Base-by-base conservation (phyloP, 768 basidiomycete genomes). In the Phaeolepiota aurea region DNA sequence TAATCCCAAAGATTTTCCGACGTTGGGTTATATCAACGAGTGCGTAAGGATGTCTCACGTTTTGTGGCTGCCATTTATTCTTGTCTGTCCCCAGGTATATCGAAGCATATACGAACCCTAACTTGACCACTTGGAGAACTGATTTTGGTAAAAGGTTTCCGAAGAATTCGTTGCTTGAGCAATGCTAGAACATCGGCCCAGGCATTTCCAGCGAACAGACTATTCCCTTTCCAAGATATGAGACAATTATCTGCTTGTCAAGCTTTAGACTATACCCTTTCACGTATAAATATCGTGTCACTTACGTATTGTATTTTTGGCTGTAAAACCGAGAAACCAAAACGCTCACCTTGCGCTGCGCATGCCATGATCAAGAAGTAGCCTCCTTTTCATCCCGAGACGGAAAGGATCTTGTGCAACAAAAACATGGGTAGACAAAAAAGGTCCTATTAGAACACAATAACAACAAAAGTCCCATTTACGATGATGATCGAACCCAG, bases 81-180 rank as follows among this genome's bases (percentile, higher is more conserved):
- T 45, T 11, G 18, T 23, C 10, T 14, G 16, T 25, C 23, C 20
- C 14, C 44, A 66, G 64, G 46, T 71, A 81, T 50, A 57, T 66
- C 15, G 73, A 79, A 43, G 79, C 81, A 1, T 87, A 87, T 53
- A 74, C 69, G n/a, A 81, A 88, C 50, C 65, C 77, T 3, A 73
- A 76, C 51, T 48, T 70, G 18, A 70, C 69, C 20, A 66, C 61
- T 14, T 71, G 69, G 71, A 52, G 48, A 33, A 50, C 42, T 21
- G 67, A 68, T 37, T 77, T 65, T 47, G 65, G 65, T 4, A 67
- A 71, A 43, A 58, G 69, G 5, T 71, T 74, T 48, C 79, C 80
- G 10, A 76, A 72, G 58, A 82, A 77, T 55, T 65, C 59, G 16
- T 57, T 74, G 31, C 46, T 64, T 28, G 63, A 59, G 25, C 25